Evolutionary conservation across 306 rosid species (phyloP), one percentile per base, ranked within the genome.

Genomic region (Lotus japonicus): DNA sequence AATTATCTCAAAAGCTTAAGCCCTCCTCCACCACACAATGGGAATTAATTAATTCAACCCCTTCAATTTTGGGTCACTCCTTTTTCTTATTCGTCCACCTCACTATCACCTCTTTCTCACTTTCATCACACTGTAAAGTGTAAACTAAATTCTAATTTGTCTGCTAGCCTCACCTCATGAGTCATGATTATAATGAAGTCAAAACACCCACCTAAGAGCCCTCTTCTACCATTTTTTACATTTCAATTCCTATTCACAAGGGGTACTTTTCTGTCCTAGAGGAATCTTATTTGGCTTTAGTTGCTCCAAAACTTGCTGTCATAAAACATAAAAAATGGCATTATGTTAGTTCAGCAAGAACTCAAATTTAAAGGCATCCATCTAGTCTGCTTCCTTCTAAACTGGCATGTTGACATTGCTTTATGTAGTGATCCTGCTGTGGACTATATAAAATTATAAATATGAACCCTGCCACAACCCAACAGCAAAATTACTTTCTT

Each of bases 31-130:
- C 31, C 13, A 48, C 60, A 31, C 49, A 53, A 58, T 11, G 12
- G 7, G 56, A 52, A 63, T 21, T 4, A n/a, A 45, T n/a, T 41
- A 48, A 19, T 19, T 35, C 12, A 41, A 48, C 53, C 42, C 21
- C 6, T 10, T 12, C 31, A 16, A 11, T 48, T 18, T 55, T 19
- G n/a, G 9, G 33, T 70, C 53, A n/a, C 18, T 28, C 18, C 10
- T 16, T 55, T 44, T 43, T 39, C 56, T 48, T 11, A 8, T 35
- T 17, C 38, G 44, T 44, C 72, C 45, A 50, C 62, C 11, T 33
- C 61, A 45, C 58, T 43, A 33, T 56, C 53, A 56, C 33, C 60
- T 46, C 50, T n/a, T n/a, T 58, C 71, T 68, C 39, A 63, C 28
- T 21, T 9, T 70, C 49, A 54, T 36, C 66, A 51, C 12, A 56